Percentiles rank a stretch among this genome's conserved stretches.
Conservation (phyloP, 1,284 basidiomycete species). For the Apiotrichum porosum region DNA sequence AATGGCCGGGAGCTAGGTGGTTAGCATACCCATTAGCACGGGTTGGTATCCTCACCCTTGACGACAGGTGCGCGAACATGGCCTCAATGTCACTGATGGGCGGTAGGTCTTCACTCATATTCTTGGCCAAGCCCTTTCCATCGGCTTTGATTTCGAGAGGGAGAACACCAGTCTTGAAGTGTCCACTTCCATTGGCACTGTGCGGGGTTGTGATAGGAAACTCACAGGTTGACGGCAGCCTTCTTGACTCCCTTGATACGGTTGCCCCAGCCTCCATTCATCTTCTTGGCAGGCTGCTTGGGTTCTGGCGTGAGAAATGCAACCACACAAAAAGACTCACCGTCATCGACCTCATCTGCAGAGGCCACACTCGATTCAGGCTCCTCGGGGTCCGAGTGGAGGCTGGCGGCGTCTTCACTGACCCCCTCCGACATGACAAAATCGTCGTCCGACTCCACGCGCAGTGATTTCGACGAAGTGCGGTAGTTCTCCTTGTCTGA, state of each 20-base stretch:
- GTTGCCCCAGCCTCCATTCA: constrained; percentile 25
- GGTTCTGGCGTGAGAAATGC: neutral
- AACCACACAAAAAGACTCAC: constrained; percentile 7
- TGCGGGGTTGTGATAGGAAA: neutral
- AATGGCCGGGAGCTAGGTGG: constrained; percentile 28
- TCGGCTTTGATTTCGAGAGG: constrained; percentile 19
- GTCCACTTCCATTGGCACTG: constrained; percentile 11
- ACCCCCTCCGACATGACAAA: constrained; percentile 26
- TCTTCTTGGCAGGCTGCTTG: constrained; percentile 19
- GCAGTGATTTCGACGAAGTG: neutral
- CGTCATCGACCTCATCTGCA: constrained; percentile 22
- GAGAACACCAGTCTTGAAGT: constrained; percentile 27
- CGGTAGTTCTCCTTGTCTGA: constrained; percentile 1
- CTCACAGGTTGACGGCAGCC: constrained; percentile 28
- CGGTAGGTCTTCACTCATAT: constrained; percentile 53
- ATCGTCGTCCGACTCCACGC: constrained; percentile 17
- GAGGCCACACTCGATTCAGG: neutral
- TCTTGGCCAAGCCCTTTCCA: constrained; percentile 23
- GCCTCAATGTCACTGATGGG: constrained; percentile 75
- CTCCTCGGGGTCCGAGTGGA: neutral
- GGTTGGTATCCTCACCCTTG: constrained; percentile 15
- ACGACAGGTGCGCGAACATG: constrained; percentile 75
- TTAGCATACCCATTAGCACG: constrained; percentile 1
- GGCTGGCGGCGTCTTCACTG: constrained; percentile 17
- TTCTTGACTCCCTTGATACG: constrained; percentile 29